A percentile compares a stretch with the other conserved stretches of the same genome.
These are phyloP conservation scores for Solanum tarapatanum DNA, from an alignment of 257 asterid species.

Conservation along the genomic window DNA sequence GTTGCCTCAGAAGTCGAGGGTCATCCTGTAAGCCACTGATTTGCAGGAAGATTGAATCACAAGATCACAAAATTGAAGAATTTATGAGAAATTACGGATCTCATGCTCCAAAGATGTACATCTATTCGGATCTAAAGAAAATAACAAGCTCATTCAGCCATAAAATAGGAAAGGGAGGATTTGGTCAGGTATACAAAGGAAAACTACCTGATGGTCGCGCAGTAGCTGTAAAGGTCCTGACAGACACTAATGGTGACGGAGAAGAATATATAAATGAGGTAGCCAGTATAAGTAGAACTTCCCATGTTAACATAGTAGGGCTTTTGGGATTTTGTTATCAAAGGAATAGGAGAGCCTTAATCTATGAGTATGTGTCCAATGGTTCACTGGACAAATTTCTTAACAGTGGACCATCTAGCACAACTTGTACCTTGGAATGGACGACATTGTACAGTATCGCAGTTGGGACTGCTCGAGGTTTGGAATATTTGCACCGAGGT, in stretches of 20 bases:
- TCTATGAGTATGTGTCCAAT: constrained; percentile 55
- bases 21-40: background rate
- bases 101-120: constrained; percentile 34
- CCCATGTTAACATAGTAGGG: constrained; percentile 53
- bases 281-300: constrained; percentile 48
- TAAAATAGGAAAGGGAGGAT: constrained; percentile 47
- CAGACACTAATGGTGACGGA: constrained; percentile 14
- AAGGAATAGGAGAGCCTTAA: constrained; percentile 24
- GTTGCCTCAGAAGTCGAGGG: constrained; percentile 5
- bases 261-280: constrained; percentile 60
- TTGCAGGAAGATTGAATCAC: background rate
- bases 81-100: constrained; percentile 30
- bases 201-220: constrained; percentile 29
- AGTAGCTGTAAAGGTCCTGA: constrained; percentile 52
- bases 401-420: background rate
- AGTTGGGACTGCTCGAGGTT: constrained; percentile 52
- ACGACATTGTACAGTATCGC: constrained; percentile 31
- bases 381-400: constrained; percentile 56
- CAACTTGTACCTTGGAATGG: constrained; percentile 28
- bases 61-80: constrained; percentile 17
- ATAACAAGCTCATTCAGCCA: constrained; percentile 34
- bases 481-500: constrained; percentile 58
- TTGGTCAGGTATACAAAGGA: constrained; percentile 50
- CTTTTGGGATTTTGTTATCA: constrained; percentile 48
- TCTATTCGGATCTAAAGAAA: constrained; percentile 26